Base-by-base conservation (phyloP, 768 basidiomycete species). In the Tremella yokohamensis region DNA sequence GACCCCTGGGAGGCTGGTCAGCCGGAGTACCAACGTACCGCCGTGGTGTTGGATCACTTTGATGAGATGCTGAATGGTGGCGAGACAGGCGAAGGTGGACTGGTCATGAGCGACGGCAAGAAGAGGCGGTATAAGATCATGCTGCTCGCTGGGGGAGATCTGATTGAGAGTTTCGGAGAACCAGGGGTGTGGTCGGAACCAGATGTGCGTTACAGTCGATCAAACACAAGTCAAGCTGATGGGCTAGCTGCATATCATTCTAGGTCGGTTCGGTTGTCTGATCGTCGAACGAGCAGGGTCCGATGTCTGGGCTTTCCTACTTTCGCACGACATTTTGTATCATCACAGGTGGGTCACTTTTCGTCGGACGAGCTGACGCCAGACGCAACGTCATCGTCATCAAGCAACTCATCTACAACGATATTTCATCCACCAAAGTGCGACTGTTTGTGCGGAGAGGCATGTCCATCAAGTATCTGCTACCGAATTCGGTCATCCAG, bases 1-100 rank as follows among this genome's bases (percentile, higher is more conserved):
- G 96, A 99, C 74, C 81, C 91, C 18, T 99, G 93, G 93, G 96
- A 99, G 78, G 91, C 93, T 13, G 87, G 89, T 75, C 93, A 91
- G 77, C 81, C 84, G 48, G 74, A 78, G 29, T 99, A 99, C 80
- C 89, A 91, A 71, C 87, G 92, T 62, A 99, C 96, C 0, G 96
- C 96, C 39, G 85, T 97, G 56, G 96, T 99, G 54, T 83, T 99
- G 56, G 93, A 98, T 76, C 96, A 99, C 74, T 93, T 98, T 74
- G 89, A 98, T 74, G 83, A 91, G 72, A 87, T 94, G 79, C 85
- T 99, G 71, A 99, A 99, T 78, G 85, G 83, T 6, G 79, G 61
- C 2, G 68, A 86, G 20, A 34, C 29, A 4, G 42, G 42, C n/a
- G 42, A 45, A 8, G 90, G 91, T 4, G 94, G 92, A 47, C 84